Evolutionary conservation across 148 eudicot species (phyloP), one percentile per base, ranked within the genome.

Genomic region (Spergularia bocconei): DNA sequence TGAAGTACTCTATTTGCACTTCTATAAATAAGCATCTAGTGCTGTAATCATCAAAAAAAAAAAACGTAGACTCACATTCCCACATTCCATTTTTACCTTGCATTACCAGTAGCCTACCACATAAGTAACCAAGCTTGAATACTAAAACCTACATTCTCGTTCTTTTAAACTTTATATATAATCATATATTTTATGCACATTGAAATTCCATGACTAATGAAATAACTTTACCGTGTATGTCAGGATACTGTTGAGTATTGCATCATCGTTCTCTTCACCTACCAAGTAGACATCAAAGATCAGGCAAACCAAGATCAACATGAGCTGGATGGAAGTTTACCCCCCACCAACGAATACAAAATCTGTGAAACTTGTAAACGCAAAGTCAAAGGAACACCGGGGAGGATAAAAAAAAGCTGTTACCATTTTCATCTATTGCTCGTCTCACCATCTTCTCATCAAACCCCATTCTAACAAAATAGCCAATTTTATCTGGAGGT

Each of bases 381-480:
- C 11, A 2, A 13, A 41, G 38, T 11, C 20, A 33, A 19, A 14
- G 7, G 7, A 21, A 6, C 17, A 39, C 51, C 47, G 33, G 39
- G 6, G 48, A 12, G 47, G 23, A 9, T 15, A 56, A 63, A 52
- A 38, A 38, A 21, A 25, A 61, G 12, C 25, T n/a, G 54, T 61
- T 11, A 77, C 80, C 80, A 7, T 71, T 78, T 39, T 78, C 80
- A 33, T 63, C 21, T 47, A 78, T 53, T 17, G 76, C 76, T 78
- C 13, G 56, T 16, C 56, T 17, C 36, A 78, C 80, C 64, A 63
- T 21, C 20, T 55, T 56, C 16, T 71, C 36, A 11, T 38, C 62
- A 47, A 78, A 78, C 29, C 76, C 71, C 80, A 78, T 78, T 6
- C 76, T 19, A 25, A 72, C 59, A 72, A 71, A 78, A 14, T 48